Base-by-base conservation (phyloP, 805 yeast genomes). In the Suhomyces sp. region DNA sequence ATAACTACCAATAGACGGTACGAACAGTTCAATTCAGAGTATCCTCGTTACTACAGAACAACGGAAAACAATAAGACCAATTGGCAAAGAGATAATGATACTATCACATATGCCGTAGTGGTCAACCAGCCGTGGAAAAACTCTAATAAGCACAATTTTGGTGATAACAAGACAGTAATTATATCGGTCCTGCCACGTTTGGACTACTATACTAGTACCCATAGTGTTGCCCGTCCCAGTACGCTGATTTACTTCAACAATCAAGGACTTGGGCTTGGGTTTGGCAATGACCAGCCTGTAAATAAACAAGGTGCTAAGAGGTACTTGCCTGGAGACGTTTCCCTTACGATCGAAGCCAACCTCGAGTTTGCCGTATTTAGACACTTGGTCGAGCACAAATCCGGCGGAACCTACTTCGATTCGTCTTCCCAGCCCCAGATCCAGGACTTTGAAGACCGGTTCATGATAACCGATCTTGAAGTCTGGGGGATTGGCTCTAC, bases 401-500 rank as follows among this genome's bases (percentile, higher is more conserved):
- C 57, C 39, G 37, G 57, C 2, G 46, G 62, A 12, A 53, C 61
- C 6, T 70, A 56, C 53, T 73, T 72, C 58, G 48, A 62, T 10
- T 54, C 50, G 15, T 67, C 74, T 0, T n/a, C 37, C 1, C 69
- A 65, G 44, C 35, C 21, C 2, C 54, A 57, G 41, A 46, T 60
- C 2, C 57, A 57, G 57, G 69, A 67, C 57, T 87, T 74, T 60
- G 97, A 93, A 63, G 84, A 86, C 53, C 71, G 89, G 47, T 83
- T 93, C 60, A 64, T 78, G 50, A 81, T 93, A 6, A 81, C 84
- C 4, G 92, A 87, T 57, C 71, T 92, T 22, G 97, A 92, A 63
- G 96, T 91, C 0, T 88, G 94, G 92, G 98, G 98, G 0, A 80
- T 90, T 52, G 98, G 97, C 1, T 83, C 89, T 6, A 83, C 80